Evolutionary conservation across 1,284 basidiomycete species (phyloP).

Genomic region (Rugosomyces carneus): DNA sequence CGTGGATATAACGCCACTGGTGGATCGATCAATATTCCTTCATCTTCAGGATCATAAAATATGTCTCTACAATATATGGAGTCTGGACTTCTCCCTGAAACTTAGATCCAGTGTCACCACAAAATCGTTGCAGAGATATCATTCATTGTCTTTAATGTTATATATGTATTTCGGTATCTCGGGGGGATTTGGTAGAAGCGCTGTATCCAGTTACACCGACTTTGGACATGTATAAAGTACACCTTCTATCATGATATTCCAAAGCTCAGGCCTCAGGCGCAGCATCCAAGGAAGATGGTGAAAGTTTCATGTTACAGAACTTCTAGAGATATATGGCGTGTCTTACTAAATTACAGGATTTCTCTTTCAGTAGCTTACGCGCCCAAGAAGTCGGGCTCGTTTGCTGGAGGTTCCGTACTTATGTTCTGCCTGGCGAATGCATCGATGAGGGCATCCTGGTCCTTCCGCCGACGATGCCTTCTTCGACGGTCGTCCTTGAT

Average conservation of each 20-base stretch:
- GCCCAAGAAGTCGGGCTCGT: slow-evolving; percentile 13
- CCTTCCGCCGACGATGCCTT: slow-evolving; percentile 71
- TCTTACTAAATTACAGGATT: slow-evolving; percentile 13
- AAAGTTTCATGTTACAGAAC: not conserved
- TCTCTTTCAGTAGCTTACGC: slow-evolving; percentile 8
- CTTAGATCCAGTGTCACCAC: slow-evolving; percentile 1
- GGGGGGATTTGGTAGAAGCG: slow-evolving; percentile 3
- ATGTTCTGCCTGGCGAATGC: slow-evolving; percentile 64
- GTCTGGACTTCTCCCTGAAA: not conserved
- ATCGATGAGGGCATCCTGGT: slow-evolving; percentile 73
- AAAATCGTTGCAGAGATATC: slow-evolving; percentile 8
- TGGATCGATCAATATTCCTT: not conserved
- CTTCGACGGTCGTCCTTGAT: slow-evolving; percentile 77
- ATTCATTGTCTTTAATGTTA: slow-evolving; percentile 8
- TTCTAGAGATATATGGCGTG: slow-evolving; percentile 12
- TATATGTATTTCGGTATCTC: slow-evolving; percentile 10
- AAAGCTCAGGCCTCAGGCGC: not conserved
- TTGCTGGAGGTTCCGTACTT: slow-evolving; percentile 25
- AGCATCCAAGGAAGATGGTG: not conserved
- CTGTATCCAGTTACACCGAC: slow-evolving; percentile 6
- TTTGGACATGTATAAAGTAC: not conserved
- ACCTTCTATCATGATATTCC: not conserved
- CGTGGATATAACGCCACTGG: slow-evolving; percentile 20
- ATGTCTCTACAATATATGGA: not conserved
- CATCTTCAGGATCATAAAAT: slow-evolving; percentile 3